Evolutionary conservation across 2,329 filamentous ascomycete species (phyloP), one percentile per base, ranked within the genome.

Genomic region (Aphanocladium album): DNA sequence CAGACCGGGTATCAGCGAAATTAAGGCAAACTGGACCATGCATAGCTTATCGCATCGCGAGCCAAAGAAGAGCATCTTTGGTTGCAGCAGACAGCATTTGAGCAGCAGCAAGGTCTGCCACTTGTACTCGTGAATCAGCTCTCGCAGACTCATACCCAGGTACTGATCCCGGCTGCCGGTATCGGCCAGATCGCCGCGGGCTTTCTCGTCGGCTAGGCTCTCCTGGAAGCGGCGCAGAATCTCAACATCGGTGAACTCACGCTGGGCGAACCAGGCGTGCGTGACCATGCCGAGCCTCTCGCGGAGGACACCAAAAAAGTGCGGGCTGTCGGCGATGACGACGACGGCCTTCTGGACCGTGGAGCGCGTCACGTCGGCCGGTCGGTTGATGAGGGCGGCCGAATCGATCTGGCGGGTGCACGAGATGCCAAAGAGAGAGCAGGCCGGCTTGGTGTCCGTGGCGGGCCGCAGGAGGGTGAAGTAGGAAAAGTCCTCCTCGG

Each of bases 51-150:
- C 95, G 74, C 95, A 98, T 68, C 92, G 87, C n/a, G 93, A 92
- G 64, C 95, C 93, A 69, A 98, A 99, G 78, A 99, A 98, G 58
- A 99, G 87, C 89, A 98, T 98, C 93, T 98, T 99, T 58, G 92
- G 93, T 73, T 99, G 93, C 64, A 99, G 80, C 64, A 99, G 79
- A 72, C 93, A 89, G 72, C 91, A 96, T 78, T 99, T 99, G 71
- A 99, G 87, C 60, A 99, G 80, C 53, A 98, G 91, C 63, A 99
- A 77, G 0, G 93, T 96, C 80, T 99, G 93, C 81, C 91, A 91
- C 74, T 90, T 92, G 75, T 96, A 99, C 74, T 96, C 91, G 72
- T 93, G 89, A 60, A 99, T 89, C 71, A 99, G 83, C 76, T 98
- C 93, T 60, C 95, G 84, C 65, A 97, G 79, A 65, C 91, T 96